Conservation (phyloP, 1,284 basidiomycete genomes). For the Singerocomus rubriflavus region DNA sequence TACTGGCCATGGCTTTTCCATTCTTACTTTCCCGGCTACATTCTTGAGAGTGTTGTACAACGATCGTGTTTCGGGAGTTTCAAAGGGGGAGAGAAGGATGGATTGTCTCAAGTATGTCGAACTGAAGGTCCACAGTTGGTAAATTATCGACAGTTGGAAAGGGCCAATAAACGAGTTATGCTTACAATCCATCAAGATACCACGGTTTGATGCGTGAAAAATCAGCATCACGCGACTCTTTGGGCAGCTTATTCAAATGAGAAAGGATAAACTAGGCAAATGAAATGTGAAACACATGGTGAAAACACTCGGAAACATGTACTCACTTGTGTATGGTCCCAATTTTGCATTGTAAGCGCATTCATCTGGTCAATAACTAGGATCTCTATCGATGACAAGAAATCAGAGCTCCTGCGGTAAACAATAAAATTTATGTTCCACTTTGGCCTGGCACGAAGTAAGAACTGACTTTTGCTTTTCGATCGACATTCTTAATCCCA, state of each 20-base stretch:
- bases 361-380: conserved; percentile 94
- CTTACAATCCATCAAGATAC: conserved; percentile 92
- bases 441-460: background rate
- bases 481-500: conserved; percentile 88
- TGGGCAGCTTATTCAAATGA: conserved; percentile 85
- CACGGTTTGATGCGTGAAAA: conserved; percentile 97
- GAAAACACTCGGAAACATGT: background rate
- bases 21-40: conserved; percentile 77
- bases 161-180: background rate
- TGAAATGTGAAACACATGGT: background rate
- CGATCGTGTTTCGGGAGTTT: conserved; percentile 84
- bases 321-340: conserved; percentile 90
- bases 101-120: conserved; percentile 85
- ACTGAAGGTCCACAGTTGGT: conserved; percentile 37
- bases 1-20: conserved; percentile 66
- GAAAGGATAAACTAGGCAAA: conserved; percentile 74
- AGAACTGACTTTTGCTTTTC: conserved; percentile 84
- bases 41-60: conserved; percentile 83
- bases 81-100: conserved; percentile 84
- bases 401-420: conserved; percentile 70
- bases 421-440: conserved; percentile 2
- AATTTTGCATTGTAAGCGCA: conserved; percentile 96
- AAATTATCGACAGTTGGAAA: background rate
- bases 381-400: conserved; percentile 92
- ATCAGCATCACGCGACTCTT: conserved; percentile 90